Conservation (phyloP, 169 alveolate species). For the Babesia microti region DNA sequence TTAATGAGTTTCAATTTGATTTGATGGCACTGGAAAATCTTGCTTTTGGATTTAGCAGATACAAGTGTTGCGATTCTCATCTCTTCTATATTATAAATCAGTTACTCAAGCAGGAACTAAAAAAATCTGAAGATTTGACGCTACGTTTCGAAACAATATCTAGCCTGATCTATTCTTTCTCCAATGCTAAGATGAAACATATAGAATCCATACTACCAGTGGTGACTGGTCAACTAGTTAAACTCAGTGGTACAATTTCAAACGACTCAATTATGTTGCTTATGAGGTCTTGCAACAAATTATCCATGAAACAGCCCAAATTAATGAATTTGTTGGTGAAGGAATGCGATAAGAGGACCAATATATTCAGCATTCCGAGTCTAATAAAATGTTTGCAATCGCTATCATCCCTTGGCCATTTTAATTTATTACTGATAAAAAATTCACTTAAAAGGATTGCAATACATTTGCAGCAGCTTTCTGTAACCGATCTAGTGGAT, state of each 20-base stretch:
- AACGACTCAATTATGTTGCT: slow-evolving; percentile 10
- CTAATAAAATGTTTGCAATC: slow-evolving; percentile 28
- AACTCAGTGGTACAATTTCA: slow-evolving; percentile 25
- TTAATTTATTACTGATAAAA: slow-evolving; percentile 11
- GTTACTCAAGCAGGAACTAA: slow-evolving; percentile 18
- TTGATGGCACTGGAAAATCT: slow-evolving; percentile 44
- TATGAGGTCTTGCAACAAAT: slow-evolving; percentile 11
- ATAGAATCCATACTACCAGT: slow-evolving; percentile 26
- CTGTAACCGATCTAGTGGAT: slow-evolving; percentile 20
- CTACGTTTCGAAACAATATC: slow-evolving; percentile 26
- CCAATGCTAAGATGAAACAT: slow-evolving; percentile 12
- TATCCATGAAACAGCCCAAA: slow-evolving; percentile 8
- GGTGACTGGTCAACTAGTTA: slow-evolving; percentile 9
- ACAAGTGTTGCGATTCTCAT: slow-evolving; percentile 24
- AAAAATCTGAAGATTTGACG: slow-evolving; percentile 2
- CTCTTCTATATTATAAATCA: slow-evolving; percentile 24
- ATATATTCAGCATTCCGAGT: slow-evolving; percentile 24
- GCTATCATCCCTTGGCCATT: slow-evolving; percentile 21
- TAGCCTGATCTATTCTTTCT: slow-evolving; percentile 19
- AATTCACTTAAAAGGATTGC: slow-evolving; percentile 24
- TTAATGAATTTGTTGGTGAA: slow-evolving; percentile 13
- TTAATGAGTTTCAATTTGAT: slow-evolving; percentile 22
- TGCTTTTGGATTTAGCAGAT: slow-evolving; percentile 31
- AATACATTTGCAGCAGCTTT: slow-evolving; percentile 21
- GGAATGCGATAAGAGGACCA: slow-evolving; percentile 19